Percentiles rank a stretch among this genome's conserved stretches.
Evolutionary conservation across 2,329 filamentous ascomycete species (phyloP).

Genomic region (Penicillium sp.): DNA sequence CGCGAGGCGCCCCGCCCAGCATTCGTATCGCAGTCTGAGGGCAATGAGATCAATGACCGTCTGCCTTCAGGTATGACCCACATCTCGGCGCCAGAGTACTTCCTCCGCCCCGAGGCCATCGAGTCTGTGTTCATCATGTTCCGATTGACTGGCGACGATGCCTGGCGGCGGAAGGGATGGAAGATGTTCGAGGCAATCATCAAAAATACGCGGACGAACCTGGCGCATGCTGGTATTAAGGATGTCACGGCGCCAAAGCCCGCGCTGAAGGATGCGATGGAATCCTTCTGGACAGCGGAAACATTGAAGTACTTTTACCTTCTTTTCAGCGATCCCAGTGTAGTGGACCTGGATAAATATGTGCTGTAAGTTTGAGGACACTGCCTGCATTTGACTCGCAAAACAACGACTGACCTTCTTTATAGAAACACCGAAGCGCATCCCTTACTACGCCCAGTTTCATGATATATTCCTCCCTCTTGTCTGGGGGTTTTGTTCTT

Average conservation of each 20-base stretch:
- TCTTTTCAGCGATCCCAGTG: constrained; percentile 52
- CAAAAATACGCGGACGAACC: constrained; percentile 64
- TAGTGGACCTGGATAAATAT: constrained; percentile 55
- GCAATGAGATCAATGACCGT: constrained; percentile 46
- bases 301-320: constrained; percentile 57
- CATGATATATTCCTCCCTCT: constrained; percentile 20
- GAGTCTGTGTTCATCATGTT: constrained; percentile 82
- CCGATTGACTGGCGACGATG: constrained; percentile 70
- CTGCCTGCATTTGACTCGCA: neutral
- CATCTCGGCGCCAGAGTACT: constrained; percentile 47
- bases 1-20: constrained; percentile 26
- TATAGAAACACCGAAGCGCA: constrained; percentile 50
- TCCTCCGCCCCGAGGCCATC: constrained; percentile 72
- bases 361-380: constrained; percentile 48
- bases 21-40: constrained; percentile 42
- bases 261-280: constrained; percentile 66
- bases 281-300: constrained; percentile 73
- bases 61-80: constrained; percentile 51
- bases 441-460: constrained; percentile 45
- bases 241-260: constrained; percentile 65
- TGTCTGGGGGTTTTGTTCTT: neutral
- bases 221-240: constrained; percentile 69
- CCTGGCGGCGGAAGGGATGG: constrained; percentile 74
- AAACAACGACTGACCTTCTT: constrained; percentile 6
- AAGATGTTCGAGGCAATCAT: constrained; percentile 72